These are phyloP conservation scores for Venturia carpophila DNA, from an alignment of 2,329 filamentous ascomycete genomes.

Conservation along the genomic window DNA sequence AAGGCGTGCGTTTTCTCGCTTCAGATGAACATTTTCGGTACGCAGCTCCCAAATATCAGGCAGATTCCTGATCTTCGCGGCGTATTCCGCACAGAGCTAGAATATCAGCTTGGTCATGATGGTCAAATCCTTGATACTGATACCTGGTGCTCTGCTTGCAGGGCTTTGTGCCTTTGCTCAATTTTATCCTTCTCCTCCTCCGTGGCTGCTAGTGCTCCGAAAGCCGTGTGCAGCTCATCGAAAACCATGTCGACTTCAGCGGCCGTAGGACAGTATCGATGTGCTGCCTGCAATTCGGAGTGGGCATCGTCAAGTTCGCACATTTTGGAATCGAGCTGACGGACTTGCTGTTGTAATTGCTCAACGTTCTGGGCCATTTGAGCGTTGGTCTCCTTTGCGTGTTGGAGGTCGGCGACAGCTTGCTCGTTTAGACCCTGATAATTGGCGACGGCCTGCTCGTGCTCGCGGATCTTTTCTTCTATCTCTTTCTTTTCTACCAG, in stretches of 20 bases:
- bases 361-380: neutral
- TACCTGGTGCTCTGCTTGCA: slow-evolving; percentile 3
- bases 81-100: neutral
- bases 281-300: neutral
- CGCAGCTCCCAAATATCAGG: neutral
- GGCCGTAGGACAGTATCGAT: neutral
- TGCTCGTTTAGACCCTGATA: neutral
- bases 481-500: neutral
- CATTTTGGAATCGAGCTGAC: neutral
- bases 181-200: neutral
- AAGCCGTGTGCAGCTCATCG: neutral
- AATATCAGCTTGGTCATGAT: neutral
- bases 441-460: neutral
- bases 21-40: neutral
- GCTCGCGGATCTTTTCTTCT: neutral
- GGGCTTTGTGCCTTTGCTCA: neutral
- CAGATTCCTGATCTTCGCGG: neutral
- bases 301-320: neutral
- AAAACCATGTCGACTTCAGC: neutral
- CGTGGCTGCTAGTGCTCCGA: neutral
- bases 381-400: neutral
- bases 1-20: slow-evolving; percentile 1
- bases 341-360: neutral
- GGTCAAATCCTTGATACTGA: neutral
- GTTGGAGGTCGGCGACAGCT: neutral